Evolutionary conservation across 2,329 filamentous ascomycete genomes (phyloP).

Genomic region (Leptographium flavum): DNA sequence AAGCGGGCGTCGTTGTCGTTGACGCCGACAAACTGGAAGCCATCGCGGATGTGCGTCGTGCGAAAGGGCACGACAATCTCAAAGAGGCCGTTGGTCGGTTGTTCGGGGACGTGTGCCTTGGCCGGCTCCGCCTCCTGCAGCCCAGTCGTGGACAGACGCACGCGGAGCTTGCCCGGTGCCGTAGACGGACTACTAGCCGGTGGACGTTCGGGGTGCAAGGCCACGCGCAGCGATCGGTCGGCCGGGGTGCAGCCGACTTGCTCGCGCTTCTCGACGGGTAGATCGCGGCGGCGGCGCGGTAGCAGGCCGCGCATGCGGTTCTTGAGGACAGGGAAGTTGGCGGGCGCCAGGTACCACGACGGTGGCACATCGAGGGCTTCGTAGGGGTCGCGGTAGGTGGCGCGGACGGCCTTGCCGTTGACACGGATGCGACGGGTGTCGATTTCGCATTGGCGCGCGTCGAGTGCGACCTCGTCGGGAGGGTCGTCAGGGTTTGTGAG

Average conservation of each 20-base stretch:
- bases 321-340: constrained; percentile 63
- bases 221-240: constrained; percentile 34
- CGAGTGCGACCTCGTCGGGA: constrained; percentile 37
- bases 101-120: not conserved
- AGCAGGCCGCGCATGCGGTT: constrained; percentile 47
- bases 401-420: constrained; percentile 27
- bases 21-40: constrained; percentile 80
- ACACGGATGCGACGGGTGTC: constrained; percentile 39
- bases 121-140: not conserved
- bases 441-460: constrained; percentile 49
- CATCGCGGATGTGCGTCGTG: constrained; percentile 64
- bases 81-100: constrained; percentile 14
- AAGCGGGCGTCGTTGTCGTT: constrained; percentile 68
- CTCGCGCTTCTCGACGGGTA: constrained; percentile 40
- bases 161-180: constrained; percentile 6
- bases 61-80: constrained; percentile 58
- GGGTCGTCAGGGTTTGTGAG: constrained; percentile 42
- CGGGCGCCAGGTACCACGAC: constrained; percentile 46
- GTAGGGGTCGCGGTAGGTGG: constrained; percentile 51
- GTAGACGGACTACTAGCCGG: too few species aligned
- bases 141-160: constrained; percentile 5
- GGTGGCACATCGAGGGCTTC: constrained; percentile 45
- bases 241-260: constrained; percentile 40
- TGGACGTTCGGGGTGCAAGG: constrained; percentile 19
- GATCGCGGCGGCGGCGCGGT: constrained; percentile 35